Conservation (phyloP, 2,329 filamentous ascomycete genomes). For the Aspergillus proliferans region DNA sequence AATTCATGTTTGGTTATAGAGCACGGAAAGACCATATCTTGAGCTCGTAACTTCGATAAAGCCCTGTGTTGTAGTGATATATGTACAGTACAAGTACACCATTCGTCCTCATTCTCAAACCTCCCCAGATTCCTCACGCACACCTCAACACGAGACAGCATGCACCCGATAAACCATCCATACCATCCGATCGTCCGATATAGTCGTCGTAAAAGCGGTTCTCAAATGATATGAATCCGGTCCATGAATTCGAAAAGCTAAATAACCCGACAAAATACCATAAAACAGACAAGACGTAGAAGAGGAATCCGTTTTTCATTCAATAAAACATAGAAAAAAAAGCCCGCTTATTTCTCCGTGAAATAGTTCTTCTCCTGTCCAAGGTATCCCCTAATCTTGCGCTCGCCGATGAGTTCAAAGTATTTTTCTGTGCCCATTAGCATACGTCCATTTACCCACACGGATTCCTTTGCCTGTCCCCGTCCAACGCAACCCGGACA, state of each 20-base stretch:
- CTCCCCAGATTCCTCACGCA: no score
- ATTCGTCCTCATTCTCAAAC: neutral
- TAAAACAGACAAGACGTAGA: neutral
- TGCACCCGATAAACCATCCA: no score
- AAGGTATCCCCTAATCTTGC: conserved; percentile 58
- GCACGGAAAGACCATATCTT: neutral
- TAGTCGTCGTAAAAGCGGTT: no score
- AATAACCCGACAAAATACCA: neutral
- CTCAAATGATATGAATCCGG: no score
- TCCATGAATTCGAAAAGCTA: no score
- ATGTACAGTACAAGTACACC: conserved; percentile 1
- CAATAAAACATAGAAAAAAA: neutral
- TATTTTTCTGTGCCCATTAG: conserved; percentile 50
- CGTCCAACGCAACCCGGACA: neutral
- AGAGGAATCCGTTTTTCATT: neutral
- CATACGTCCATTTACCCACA: neutral
- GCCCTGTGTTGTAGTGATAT: neutral
- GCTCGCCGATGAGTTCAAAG: conserved; percentile 57
- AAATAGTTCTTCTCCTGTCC: conserved; percentile 60
- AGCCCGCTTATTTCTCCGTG: conserved; percentile 10
- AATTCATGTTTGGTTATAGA: neutral
- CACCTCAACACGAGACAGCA: no score
- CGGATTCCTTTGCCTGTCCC: neutral
- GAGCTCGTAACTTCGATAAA: neutral
- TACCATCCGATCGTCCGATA: no score